Base-by-base conservation (phyloP, 176 grass and related monocot species). In the Oryza meyeriana region DNA sequence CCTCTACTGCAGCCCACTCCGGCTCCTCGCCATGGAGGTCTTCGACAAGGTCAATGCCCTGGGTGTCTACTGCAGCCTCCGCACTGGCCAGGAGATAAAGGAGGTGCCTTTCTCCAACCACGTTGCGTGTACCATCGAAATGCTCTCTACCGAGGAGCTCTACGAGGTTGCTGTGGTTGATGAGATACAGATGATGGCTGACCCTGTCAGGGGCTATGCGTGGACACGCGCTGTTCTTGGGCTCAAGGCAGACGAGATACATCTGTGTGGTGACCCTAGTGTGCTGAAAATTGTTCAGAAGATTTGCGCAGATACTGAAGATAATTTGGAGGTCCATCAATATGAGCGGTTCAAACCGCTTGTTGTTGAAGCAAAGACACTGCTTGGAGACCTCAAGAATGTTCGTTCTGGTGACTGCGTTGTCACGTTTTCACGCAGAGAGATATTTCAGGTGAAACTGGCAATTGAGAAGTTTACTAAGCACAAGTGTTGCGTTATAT, bases 11-110 rank as follows among this genome's bases (percentile, higher is more conserved):
- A 94, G 95, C 86, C 95, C 95, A 10, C 92, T 98, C 14, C 90
- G 92, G 32, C 95, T 98, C 81, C 90, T 98, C 2, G 95, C 95
- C 79, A 98, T 98, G 95, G 95, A 95, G 87, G 91, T 98, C 5
- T 98, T 98, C 57, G 95, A 98, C 73, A 93, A 93, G 84, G 84
- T 98, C 16, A 95, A 98, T 74, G 74, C 87, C 2, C 65, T 87
- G 25, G 95, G 95, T 18, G 85, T 98, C 67, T 98, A 98, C 83
- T 98, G 95, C 82, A 91, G 79, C 45, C 87, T 98, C 64, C 95
- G 86, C 82, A 98, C 95, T 0, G 95, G 95, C 18, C 95, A 98
- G 71, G 95, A 98, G 82, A 84, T 89, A 14, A 93, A 98, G 84
- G 78, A 79, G 1, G 65, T 98, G 34, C 92, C 95, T 76, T 98